phyloP scores from a whole-genome alignment of 306 rosid species.

The Citrullus colocynthis region DNA sequence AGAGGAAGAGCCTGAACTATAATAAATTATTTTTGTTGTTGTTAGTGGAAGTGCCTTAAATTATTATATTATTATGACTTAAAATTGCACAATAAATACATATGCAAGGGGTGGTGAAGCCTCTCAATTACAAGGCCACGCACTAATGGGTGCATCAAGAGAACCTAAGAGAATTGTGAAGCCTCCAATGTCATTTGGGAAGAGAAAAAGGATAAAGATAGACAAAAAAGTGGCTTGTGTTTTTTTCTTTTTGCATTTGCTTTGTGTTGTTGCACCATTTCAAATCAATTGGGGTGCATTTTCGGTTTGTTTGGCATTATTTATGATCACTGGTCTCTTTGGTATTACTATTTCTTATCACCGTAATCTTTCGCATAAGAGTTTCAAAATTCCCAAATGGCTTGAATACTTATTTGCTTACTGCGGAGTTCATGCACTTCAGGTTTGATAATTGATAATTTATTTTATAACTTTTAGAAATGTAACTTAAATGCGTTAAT shows the following conservation, averaged over 20 bases:
- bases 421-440: slow-evolving; percentile 56
- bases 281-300: slow-evolving; percentile 47
- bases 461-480: background rate
- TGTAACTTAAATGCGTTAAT: background rate
- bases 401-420: slow-evolving; percentile 77
- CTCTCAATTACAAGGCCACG: too few relatives aligned
- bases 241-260: slow-evolving; percentile 44
- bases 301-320: slow-evolving; percentile 37
- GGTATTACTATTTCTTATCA: slow-evolving; percentile 70
- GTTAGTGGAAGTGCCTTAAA: too few relatives aligned
- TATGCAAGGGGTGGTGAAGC: too few relatives aligned
- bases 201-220: background rate
- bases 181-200: background rate
- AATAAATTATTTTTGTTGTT: too few relatives aligned
- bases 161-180: background rate
- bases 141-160: background rate
- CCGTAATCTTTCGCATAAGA: slow-evolving; percentile 67
- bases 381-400: slow-evolving; percentile 75
- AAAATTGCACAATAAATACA: too few relatives aligned
- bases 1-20: too few relatives aligned
- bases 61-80: too few relatives aligned
- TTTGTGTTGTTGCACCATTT: slow-evolving; percentile 56
- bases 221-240: slow-evolving; percentile 44
- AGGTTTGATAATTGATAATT: background rate
- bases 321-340: slow-evolving; percentile 54